Evolutionary conservation across 805 yeast species (phyloP), one percentile per base, ranked within the genome.

Genomic region (Sporopachydermia quercuum): DNA sequence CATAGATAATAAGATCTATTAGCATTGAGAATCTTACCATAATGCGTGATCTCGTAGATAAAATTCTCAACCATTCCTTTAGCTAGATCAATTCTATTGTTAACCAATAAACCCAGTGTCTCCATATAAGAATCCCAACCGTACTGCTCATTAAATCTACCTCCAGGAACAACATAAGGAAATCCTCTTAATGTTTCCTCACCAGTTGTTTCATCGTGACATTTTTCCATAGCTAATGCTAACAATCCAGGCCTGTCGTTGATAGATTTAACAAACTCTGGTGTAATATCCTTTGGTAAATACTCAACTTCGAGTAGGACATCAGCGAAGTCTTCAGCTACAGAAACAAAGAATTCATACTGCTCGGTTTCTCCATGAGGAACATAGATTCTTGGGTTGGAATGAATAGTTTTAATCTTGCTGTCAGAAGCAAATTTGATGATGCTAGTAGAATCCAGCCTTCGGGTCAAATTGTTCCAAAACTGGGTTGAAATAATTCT

Each of bases 111-210:
- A 1, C 97, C 98, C 16, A 86, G 58, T 0, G 91, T 73, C 54
- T 79, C 86, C 79, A 91, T 82, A 54, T 91, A 89, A 2, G 96
- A 85, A 57, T 89, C 98, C 98, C 98, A 89, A 13, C 97, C 98
- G 53, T 91, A 89, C 43, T 86, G 70, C 60, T 89, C 98, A 61
- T 91, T 91, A 60, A 89, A 89, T 46, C 98, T 66, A 16, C 98
- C 97, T 14, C 98, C 98, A 1, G 98, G 98, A 16, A 89, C 97
- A 14, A 84, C 81, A 57, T 89, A 89, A 0, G 94, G 95, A 51
- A 70, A 76, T 15, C 86, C 84, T 34, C 70, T 63, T 37, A 79
- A 49, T 11, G 68, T 64, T 14, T 53, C 54, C 34, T 71, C 70
- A 42, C 75, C 71, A 1, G 68, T 59, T 3, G 61, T 51, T 4